Evolutionary conservation across 2,329 filamentous ascomycete genomes (phyloP).

Genomic region (Pestalotiopsis sp.): DNA sequence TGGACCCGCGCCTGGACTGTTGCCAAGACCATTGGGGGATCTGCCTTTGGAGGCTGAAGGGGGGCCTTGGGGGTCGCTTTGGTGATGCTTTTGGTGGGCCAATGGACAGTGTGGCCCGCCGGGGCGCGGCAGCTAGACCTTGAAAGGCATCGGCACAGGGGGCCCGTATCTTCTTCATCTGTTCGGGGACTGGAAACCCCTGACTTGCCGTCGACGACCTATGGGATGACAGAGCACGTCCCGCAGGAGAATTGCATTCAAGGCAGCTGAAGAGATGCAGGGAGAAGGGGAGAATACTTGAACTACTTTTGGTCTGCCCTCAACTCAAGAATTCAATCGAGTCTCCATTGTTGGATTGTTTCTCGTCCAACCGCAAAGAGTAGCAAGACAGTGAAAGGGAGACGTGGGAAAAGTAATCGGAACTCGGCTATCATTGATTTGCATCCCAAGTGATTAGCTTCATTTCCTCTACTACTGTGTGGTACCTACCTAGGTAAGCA

Average conservation of each 20-base stretch:
- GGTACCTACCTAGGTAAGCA: neutral
- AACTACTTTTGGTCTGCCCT: neutral
- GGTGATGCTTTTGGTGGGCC: neutral
- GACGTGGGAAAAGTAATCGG: neutral
- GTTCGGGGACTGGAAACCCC: neutral
- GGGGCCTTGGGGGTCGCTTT: neutral
- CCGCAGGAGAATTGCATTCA: neutral
- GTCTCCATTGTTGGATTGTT: neutral
- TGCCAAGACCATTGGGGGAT: conserved; percentile 8
- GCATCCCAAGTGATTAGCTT: neutral
- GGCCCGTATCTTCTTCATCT: neutral
- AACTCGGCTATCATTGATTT: neutral
- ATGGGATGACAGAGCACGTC: neutral
- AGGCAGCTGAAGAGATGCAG: neutral
- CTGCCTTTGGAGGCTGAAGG: conserved; percentile 1
- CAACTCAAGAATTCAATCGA: neutral
- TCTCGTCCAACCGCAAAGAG: neutral
- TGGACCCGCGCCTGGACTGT: neutral
- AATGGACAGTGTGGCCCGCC: neutral
- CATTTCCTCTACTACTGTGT: neutral
- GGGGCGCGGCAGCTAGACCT: conserved; percentile 2
- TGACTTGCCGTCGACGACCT: neutral
- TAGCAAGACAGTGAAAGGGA: neutral
- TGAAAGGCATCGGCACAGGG: neutral
- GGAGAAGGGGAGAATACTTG: neutral